Percentiles rank a stretch among this genome's conserved stretches.
phyloP scores from a whole-genome alignment of 2,329 filamentous ascomycete genomes.

The Karstenula rhodostoma region DNA sequence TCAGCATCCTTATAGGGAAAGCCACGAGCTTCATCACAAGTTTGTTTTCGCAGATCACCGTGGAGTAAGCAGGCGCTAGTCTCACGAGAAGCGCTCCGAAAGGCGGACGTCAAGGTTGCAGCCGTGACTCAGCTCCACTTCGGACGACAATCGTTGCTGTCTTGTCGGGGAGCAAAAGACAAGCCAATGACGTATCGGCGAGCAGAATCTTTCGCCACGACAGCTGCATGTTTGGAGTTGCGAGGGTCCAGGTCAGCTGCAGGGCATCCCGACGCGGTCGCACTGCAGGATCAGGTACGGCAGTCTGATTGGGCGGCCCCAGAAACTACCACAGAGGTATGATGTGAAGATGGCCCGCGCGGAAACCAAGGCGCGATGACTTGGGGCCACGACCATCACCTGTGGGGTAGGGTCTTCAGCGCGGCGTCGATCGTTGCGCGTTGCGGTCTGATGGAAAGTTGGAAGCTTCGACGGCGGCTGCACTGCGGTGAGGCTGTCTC shows the following conservation, averaged over 20 bases:
- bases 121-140: conserved; percentile 18
- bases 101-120: conserved; percentile 31
- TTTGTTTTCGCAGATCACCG: conserved; percentile 25
- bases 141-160: conserved; percentile 31
- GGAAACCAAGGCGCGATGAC: conserved; percentile 30
- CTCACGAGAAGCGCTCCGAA: conserved; percentile 10
- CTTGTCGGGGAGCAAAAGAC: conserved; percentile 12
- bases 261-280: conserved; percentile 25
- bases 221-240: conserved; percentile 17
- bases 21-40: conserved; percentile 16
- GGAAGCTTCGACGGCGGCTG: conserved; percentile 16
- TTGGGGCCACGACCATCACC: conserved; percentile 29
- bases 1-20: conserved; percentile 23
- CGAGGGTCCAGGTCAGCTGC: conserved; percentile 22
- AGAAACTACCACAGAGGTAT: too few relatives aligned
- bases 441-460: conserved; percentile 14
- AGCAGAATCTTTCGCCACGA: conserved; percentile 5
- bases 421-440: conserved; percentile 16
- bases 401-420: conserved; percentile 17
- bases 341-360: conserved; percentile 37
- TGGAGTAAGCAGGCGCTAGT: conserved; percentile 25
- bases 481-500: conserved; percentile 11
- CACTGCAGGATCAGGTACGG: conserved; percentile 39
- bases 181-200: conserved; percentile 32
- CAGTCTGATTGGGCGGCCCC: conserved; percentile 34